Base-by-base conservation (phyloP, 2,329 filamentous ascomycete genomes). In the Tolypocladium amazonense region DNA sequence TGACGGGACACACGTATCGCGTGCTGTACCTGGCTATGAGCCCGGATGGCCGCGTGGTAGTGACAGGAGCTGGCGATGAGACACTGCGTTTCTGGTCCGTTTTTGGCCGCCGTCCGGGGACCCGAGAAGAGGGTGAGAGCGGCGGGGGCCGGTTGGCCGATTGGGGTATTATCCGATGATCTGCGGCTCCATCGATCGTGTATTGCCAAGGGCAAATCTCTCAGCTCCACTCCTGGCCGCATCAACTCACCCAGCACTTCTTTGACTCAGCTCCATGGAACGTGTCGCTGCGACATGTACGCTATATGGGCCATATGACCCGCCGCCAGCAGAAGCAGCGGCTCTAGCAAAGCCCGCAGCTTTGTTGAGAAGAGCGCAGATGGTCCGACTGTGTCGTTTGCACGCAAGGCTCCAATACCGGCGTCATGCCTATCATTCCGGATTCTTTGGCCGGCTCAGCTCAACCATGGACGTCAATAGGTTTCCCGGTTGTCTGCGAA, bases 11-110 rank as follows among this genome's bases (percentile, higher is more conserved):
- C 73, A 99, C 94, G 1, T 97, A 95, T 74, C 88, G 94, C 69
- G 94, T 99, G 15, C 80, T 99, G 3, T 99, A 97, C 72, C 81
- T 99, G 58, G 92, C 92, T 38, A 97, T 97, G 92, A 97, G 92
- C 70, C 94, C 94, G 1, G 93, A 97, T 69, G 94, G 94, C 23
- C 86, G 92, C 66, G 89, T 91, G 3, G 90, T 99, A 25, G 94
- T 97, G 15, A 99, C 94, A 0, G 94, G 94, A 30, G 94, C 94
- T 4, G 94, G 94, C 20, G 94, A 99, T 65, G 94, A 99, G 77
- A 99, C 94, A 0, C 75, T 99, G 56, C 81, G 94, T 52, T 99
- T 99, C 76, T 99, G 94, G 94, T 94, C 94, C 61, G 88, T 94
- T 2, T 99, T 99, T 76, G 91, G 90, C 62, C 88, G 88, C 69